Evolutionary conservation across 2,329 filamentous ascomycete genomes (phyloP).

Genomic region (Diplodia sapinea): DNA sequence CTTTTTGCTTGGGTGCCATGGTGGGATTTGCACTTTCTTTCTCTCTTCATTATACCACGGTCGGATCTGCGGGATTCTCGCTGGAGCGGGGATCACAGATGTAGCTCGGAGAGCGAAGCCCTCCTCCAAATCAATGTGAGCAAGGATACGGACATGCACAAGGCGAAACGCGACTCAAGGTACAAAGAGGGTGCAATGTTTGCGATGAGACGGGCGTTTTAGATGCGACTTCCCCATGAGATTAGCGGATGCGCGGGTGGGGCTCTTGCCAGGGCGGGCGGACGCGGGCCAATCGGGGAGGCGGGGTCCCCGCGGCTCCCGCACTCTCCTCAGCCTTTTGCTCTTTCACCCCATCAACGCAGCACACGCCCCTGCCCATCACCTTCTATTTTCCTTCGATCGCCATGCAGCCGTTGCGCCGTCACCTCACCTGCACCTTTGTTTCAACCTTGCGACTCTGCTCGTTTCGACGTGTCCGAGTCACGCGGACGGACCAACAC

Average conservation of each 20-base stretch:
- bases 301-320: slow-evolving; percentile 2
- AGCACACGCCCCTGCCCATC: not conserved
- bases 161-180: not conserved
- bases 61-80: not conserved
- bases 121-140: not conserved
- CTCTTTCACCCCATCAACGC: not conserved
- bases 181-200: too few relatives aligned
- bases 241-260: slow-evolving; percentile 12
- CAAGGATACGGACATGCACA: not conserved
- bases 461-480: not conserved
- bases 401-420: not conserved
- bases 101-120: not conserved
- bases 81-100: not conserved
- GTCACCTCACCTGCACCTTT: too few relatives aligned
- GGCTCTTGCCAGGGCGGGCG: not conserved
- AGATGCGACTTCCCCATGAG: slow-evolving; percentile 18
- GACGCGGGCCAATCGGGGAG: slow-evolving; percentile 15
- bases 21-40: not conserved
- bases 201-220: slow-evolving; percentile 5
- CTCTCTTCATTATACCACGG: not conserved
- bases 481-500: not conserved
- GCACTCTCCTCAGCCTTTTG: not conserved
- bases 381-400: not conserved
- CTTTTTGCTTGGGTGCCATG: not conserved
- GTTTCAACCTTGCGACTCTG: too few relatives aligned